Evolutionary conservation across 495 filamentous ascomycete genomes (phyloP), one percentile per base, ranked within the genome.

Genomic region (Penicillium simplicissimum): DNA sequence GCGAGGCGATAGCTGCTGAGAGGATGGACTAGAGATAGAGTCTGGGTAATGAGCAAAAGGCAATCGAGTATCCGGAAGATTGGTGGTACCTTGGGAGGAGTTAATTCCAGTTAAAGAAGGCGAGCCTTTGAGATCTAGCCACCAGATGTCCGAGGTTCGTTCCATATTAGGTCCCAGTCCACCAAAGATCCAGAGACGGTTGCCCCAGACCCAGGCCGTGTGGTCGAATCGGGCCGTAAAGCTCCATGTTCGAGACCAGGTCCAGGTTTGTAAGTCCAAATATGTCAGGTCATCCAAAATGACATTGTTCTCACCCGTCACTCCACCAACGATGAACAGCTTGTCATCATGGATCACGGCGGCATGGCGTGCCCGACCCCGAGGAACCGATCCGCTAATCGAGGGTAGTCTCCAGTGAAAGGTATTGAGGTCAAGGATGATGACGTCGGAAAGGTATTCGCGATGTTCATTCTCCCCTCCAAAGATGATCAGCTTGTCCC

Each of bases 391-490:
- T 14, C 95, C 96, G 38, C 85, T 82, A 15, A 97, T 87, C 58
- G 91, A 84, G 4, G 96, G 95, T 59, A 96, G 91, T 6, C 90
- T 92, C 95, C 95, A 98, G 65, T 92, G 88, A 34, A 93, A 93
- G 13, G 90, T 96, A 67, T 91, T 88, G 33, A 98, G 83, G 73
- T 98, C 93, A 67, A 98, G 94, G 52, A 98, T 92, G 59, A 98
- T 92, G 38, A 98, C 84, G 74, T 98, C 95, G 19, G 92, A 96
- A 8, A 98, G 88, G 70, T 96, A 96, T 54, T 93, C 91, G 45
- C 93, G 85, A 70, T 97, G 95, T 67, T 98, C 95, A 73, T 98
- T 98, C 78, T 98, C 95, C 43, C 95, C 95, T 42, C 95, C 95
- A 68, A 96, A 98, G 8, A 98, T 91, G 15, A 98, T 82, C 31